A percentile compares a stretch with the other conserved stretches of the same genome.
Evolutionary conservation across 2,329 filamentous ascomycete genomes (phyloP).

Genomic region (Fusarium illudens): DNA sequence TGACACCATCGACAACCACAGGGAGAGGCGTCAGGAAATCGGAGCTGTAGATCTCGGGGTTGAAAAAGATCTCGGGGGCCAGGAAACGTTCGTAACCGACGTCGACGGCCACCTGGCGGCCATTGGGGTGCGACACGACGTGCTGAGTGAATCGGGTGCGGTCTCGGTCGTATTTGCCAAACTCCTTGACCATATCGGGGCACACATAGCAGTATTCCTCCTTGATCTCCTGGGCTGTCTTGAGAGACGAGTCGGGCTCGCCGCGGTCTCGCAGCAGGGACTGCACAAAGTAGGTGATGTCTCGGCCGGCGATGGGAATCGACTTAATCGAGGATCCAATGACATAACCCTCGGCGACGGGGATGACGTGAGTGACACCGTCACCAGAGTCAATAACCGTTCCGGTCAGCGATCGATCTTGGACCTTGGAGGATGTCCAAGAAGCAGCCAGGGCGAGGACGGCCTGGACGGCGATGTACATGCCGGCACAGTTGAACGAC

Average conservation of each 20-base stretch:
- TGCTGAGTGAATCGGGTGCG: constrained; percentile 92
- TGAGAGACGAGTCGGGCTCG: constrained; percentile 94
- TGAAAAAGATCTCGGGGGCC: constrained; percentile 99
- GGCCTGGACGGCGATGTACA: constrained; percentile 98
- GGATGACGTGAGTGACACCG: constrained; percentile 98
- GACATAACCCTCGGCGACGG: constrained; percentile 97
- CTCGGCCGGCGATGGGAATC: constrained; percentile 95
- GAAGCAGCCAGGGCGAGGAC: constrained; percentile 96
- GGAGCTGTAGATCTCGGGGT: constrained; percentile 98
- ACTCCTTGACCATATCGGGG: constrained; percentile 99
- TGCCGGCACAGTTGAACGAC: constrained; percentile 98
- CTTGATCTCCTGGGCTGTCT: constrained; percentile 98
- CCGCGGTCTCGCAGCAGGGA: constrained; percentile 94
- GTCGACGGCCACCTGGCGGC: constrained; percentile 84
- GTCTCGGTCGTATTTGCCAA: constrained; percentile 91
- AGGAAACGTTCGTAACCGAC: constrained; percentile 98
- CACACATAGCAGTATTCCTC: constrained; percentile 99
- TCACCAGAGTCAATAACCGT: constrained; percentile 99
- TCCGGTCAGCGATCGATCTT: constrained; percentile 92
- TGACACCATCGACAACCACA: constrained; percentile 93
- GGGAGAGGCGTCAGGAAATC: constrained; percentile 97
- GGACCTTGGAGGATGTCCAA: constrained; percentile 98
- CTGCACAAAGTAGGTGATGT: constrained; percentile 99
- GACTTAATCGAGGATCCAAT: constrained; percentile 99
- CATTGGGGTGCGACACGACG: constrained; percentile 84